A percentile compares a stretch with the other conserved stretches of the same genome.
Evolutionary conservation across 1,284 basidiomycete species (phyloP).

Genomic region (Fomitopsis palustris): DNA sequence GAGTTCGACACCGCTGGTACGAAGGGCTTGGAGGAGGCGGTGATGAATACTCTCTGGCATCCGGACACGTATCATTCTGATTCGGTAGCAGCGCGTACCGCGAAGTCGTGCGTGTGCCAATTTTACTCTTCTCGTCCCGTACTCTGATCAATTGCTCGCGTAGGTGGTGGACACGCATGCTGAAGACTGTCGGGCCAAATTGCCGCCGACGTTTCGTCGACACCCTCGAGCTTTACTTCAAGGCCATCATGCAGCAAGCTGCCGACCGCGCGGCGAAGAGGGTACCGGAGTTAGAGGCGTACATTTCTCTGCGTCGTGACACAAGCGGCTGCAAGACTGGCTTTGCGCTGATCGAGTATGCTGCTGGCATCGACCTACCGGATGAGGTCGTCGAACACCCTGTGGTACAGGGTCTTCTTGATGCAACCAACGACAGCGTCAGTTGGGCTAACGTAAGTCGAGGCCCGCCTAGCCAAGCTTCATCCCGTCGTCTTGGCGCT

Average conservation of each 20-base stretch:
- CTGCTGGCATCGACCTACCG: constrained; percentile 35
- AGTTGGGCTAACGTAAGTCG: constrained; percentile 39
- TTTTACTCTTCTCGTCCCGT: not conserved
- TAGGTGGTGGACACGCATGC: constrained; percentile 38
- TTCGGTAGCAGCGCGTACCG: constrained; percentile 17
- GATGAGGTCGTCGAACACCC: constrained; percentile 39
- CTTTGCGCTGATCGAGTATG: constrained; percentile 34
- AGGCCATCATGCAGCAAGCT: constrained; percentile 40
- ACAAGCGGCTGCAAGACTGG: constrained; percentile 41
- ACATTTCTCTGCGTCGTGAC: constrained; percentile 36
- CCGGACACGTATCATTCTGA: constrained; percentile 18
- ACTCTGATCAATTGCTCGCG: not conserved
- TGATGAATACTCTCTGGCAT: constrained; percentile 30
- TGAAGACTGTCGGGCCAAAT: constrained; percentile 29
- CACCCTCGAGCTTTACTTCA: constrained; percentile 34
- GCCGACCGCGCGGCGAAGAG: constrained; percentile 30
- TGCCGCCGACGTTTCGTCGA: constrained; percentile 37
- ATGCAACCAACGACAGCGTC: constrained; percentile 36
- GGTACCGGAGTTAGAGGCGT: constrained; percentile 35
- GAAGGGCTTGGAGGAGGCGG: constrained; percentile 26
- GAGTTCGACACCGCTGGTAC: constrained; percentile 30
- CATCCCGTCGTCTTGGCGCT: not conserved
- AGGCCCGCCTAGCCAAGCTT: not conserved
- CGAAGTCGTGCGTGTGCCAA: constrained; percentile 18
- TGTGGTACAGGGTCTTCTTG: constrained; percentile 31